phyloP scores from a whole-genome alignment of 1,139 yeast genomes.

The Zygosaccharomyces pseudobailii region DNA sequence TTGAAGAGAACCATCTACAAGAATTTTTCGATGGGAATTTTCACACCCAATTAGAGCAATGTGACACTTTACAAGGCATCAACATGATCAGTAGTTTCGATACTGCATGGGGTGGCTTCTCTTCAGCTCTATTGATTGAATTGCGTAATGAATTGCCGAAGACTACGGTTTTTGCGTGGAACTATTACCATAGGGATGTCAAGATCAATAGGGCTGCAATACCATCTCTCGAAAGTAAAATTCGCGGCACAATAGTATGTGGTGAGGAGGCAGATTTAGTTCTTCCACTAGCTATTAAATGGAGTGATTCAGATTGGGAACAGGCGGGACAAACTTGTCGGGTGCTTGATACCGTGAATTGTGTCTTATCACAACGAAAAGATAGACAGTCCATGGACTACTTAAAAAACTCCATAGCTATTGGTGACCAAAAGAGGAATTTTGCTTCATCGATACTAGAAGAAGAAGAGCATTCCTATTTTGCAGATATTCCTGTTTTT shows the following conservation, averaged over 20 bases:
- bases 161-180: conserved; percentile 55
- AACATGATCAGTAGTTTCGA: conserved; percentile 65
- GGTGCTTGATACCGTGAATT: conserved; percentile 24
- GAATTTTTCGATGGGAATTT: conserved; percentile 58
- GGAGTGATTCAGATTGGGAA: conserved; percentile 27
- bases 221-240: conserved; percentile 20
- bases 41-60: conserved; percentile 64
- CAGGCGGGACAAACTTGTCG: conserved; percentile 22
- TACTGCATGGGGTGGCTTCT: conserved; percentile 81
- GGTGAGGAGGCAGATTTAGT: conserved; percentile 28
- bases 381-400: conserved; percentile 20
- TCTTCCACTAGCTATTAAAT: conserved; percentile 26
- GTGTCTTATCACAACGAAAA: conserved; percentile 18
- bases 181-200: conserved; percentile 36
- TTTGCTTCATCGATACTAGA: conserved; percentile 22
- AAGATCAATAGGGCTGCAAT: conserved; percentile 11
- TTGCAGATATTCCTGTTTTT: conserved; percentile 13
- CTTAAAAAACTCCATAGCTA: conserved; percentile 17
- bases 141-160: conserved; percentile 74
- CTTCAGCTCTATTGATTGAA: conserved; percentile 46
- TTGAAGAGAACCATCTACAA: conserved; percentile 33
- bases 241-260: conserved; percentile 23
- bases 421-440: conserved; percentile 22
- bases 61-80: conserved; percentile 70
- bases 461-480: conserved; percentile 18